These are phyloP conservation scores for Setomelanomma holmii DNA, from an alignment of 2,329 filamentous ascomycete genomes.

Conservation along the genomic window DNA sequence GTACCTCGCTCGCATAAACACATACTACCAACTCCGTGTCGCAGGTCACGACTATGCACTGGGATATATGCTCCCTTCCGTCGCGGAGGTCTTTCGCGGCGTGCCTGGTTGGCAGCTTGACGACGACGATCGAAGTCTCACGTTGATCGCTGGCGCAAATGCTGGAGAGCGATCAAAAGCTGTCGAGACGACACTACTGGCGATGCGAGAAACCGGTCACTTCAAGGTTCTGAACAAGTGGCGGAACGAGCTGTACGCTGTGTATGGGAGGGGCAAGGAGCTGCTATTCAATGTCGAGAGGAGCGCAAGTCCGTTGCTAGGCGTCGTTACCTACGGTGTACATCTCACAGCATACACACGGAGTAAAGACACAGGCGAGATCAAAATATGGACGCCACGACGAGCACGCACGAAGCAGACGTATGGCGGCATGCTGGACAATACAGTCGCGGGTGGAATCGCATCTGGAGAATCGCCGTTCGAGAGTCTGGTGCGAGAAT, in stretches of 20 bases:
- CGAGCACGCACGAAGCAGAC: conserved; percentile 81
- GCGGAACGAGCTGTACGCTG: conserved; percentile 52
- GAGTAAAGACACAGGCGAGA: conserved; percentile 56
- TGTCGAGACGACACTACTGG: conserved; percentile 64
- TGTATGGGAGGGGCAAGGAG: conserved; percentile 49
- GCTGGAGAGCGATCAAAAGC: conserved; percentile 68
- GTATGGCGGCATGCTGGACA: conserved; percentile 91
- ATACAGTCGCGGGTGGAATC: conserved; percentile 88
- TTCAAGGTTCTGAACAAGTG: conserved; percentile 72
- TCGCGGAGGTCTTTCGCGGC: conserved; percentile 64
- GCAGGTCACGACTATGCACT: conserved; percentile 66
- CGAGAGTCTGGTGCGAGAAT: conserved; percentile 84
- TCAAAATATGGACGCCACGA: conserved; percentile 85
- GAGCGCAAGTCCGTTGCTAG: conserved; percentile 51
- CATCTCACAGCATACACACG: conserved; percentile 51
- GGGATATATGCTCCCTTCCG: conserved; percentile 66
- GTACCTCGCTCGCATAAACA: conserved; percentile 61
- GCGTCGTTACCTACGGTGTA: conserved; percentile 54
- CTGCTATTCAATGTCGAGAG: conserved; percentile 53
- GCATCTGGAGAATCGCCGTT: conserved; percentile 80
- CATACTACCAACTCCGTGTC: conserved; percentile 71
- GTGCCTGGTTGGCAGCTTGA: conserved; percentile 69
- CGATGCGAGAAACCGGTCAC: conserved; percentile 72
- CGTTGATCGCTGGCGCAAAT: conserved; percentile 65
- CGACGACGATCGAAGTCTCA: conserved; percentile 66